Conservation (phyloP, 139 green algal genomes). For the Yamagishiella unicocca region DNA sequence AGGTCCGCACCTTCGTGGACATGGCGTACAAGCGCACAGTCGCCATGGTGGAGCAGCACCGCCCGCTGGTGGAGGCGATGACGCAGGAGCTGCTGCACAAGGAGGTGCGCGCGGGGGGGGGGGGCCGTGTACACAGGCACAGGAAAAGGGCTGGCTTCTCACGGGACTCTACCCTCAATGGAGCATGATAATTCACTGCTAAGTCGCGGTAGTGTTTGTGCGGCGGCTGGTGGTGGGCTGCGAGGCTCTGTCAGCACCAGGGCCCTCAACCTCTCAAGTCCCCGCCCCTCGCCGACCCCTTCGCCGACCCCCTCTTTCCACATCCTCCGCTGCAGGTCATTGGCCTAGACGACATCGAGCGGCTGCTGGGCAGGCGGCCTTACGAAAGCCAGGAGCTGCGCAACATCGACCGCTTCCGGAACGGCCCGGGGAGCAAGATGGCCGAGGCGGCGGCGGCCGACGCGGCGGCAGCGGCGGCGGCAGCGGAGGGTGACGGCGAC, state of each 20-base stretch:
- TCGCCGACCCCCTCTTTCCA: no score
- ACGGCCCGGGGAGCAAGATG: not conserved
- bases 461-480: not conserved
- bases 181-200: no score
- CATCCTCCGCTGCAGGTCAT: constrained; percentile 90
- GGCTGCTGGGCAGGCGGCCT: constrained; percentile 93
- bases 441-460: not conserved
- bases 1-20: constrained; percentile 91
- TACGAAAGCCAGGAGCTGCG: constrained; percentile 86
- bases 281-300: no score
- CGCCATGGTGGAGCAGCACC: constrained; percentile 88
- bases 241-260: no score
- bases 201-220: no score
- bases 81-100: constrained; percentile 75
- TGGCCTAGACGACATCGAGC: constrained; percentile 89
- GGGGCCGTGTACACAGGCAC: no score
- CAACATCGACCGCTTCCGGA: constrained; percentile 97
- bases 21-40: constrained; percentile 89
- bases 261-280: no score
- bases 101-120: constrained; percentile 52
- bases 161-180: no score
- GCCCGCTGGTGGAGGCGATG: constrained; percentile 86
- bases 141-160: no score
- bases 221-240: no score
- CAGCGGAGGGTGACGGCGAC: not conserved